Evolutionary conservation across 208 protist genomes (phyloP).

Genomic region (Trichomonas gallinae): DNA sequence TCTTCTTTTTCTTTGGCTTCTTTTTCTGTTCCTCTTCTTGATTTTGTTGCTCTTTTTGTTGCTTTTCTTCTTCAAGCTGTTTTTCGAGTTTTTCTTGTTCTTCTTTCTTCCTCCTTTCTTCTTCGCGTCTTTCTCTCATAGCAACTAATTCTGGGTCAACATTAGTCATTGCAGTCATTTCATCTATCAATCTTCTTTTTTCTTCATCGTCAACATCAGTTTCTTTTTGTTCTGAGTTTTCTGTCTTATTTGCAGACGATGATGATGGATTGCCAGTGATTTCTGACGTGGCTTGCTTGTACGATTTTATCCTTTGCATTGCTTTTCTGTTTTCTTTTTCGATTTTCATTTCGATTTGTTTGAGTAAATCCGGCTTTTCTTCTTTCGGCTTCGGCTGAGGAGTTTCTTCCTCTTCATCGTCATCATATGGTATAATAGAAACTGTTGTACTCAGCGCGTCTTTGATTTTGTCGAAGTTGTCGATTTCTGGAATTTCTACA

Average conservation of each 20-base stretch:
- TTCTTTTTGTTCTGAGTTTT: neutral
- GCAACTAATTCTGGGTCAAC: too few species aligned
- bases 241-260: neutral
- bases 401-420: neutral
- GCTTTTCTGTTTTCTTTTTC: neutral
- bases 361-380: neutral
- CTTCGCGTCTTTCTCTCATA: neutral
- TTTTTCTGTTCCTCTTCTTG: neutral
- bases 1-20: neutral
- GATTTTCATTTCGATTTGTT: too few species aligned
- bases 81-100: neutral
- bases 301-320: neutral
- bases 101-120: neutral
- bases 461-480: neutral
- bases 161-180: too few species aligned
- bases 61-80: neutral
- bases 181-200: neutral
- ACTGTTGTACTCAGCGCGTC: neutral
- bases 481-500: neutral
- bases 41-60: neutral
- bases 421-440: neutral
- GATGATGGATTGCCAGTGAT: neutral
- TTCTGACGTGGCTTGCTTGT: neutral
- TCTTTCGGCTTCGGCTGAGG: neutral
- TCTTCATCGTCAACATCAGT: neutral